A percentile compares a stretch with the other conserved stretches of the same genome.
Evolutionary conservation across 1,284 basidiomycete species (phyloP).

Genomic region (Cryptococcus wingfieldii): DNA sequence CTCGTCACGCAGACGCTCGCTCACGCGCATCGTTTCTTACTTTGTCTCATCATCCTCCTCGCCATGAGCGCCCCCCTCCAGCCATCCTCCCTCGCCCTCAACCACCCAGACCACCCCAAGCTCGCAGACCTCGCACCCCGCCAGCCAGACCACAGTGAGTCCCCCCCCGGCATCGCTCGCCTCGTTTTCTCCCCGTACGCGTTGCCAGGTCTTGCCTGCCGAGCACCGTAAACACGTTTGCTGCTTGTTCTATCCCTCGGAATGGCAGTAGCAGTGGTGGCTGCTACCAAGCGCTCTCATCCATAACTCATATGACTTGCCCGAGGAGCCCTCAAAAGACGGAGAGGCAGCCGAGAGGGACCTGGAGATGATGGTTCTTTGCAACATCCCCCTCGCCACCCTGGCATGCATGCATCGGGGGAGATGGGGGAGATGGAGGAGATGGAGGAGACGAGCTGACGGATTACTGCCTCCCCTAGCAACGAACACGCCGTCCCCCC

Average conservation of each 20-base stretch:
- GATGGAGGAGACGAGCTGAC: too few species aligned
- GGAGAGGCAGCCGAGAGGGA: too few species aligned
- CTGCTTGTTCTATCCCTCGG: background rate
- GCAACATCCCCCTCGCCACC: too few species aligned
- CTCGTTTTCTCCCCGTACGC: conserved; percentile 2
- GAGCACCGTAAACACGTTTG: background rate
- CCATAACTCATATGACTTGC: background rate
- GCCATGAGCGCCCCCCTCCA: background rate
- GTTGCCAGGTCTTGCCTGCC: conserved; percentile 27
- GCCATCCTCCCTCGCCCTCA: conserved; percentile 13
- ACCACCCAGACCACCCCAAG: conserved; percentile 34
- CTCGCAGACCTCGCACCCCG: conserved; percentile 22
- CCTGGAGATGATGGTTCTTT: too few species aligned
- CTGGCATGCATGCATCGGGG: too few species aligned
- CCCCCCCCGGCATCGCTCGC: background rate
- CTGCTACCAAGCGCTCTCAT: background rate
- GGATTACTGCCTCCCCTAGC: too few species aligned
- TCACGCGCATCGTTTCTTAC: background rate
- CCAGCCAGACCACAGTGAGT: conserved; percentile 13
- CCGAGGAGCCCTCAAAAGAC: too few species aligned
- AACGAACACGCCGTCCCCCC: background rate
- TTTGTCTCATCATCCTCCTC: background rate
- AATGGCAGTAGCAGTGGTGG: background rate
- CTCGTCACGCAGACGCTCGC: too few species aligned
- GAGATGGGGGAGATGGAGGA: too few species aligned